These are phyloP conservation scores for Didymella lethalis DNA, from an alignment of 2,329 filamentous ascomycete genomes.

Conservation along the genomic window DNA sequence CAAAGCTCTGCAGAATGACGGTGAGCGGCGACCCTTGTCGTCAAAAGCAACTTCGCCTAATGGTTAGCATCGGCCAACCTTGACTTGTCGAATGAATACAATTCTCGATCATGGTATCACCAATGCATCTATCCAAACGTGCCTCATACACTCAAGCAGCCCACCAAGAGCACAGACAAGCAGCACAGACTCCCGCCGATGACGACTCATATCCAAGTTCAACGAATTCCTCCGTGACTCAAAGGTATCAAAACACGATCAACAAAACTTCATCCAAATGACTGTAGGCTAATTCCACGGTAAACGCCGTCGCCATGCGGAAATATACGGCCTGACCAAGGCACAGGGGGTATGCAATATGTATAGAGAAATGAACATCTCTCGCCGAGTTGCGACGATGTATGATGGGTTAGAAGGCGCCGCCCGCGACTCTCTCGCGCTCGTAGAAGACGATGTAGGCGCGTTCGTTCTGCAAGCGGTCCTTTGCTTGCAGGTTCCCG, in stretches of 20 bases:
- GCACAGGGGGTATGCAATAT: conserved; percentile 11
- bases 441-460: conserved; percentile 73
- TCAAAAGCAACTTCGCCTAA: neutral
- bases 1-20: conserved; percentile 17
- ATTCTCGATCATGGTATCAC: conserved; percentile 12
- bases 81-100: neutral
- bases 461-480: conserved; percentile 67
- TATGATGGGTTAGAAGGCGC: conserved; percentile 30
- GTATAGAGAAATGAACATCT: conserved; percentile 14
- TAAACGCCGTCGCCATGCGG: conserved; percentile 20
- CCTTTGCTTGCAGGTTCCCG: conserved; percentile 55
- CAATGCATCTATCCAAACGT: conserved; percentile 11
- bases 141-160: neutral
- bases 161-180: neutral
- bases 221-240: conserved; percentile 8
- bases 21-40: conserved; percentile 9
- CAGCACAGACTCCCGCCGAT: conserved; percentile 2
- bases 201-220: neutral
- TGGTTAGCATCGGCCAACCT: conserved; percentile 15
- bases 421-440: conserved; percentile 47
- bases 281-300: conserved; percentile 21
- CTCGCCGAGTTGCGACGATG: neutral
- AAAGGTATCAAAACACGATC: conserved; percentile 18
- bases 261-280: conserved; percentile 12
- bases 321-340: conserved; percentile 11